Base-by-base conservation (phyloP, 257 asterid species). In the Craterostigma plantagineum region DNA sequence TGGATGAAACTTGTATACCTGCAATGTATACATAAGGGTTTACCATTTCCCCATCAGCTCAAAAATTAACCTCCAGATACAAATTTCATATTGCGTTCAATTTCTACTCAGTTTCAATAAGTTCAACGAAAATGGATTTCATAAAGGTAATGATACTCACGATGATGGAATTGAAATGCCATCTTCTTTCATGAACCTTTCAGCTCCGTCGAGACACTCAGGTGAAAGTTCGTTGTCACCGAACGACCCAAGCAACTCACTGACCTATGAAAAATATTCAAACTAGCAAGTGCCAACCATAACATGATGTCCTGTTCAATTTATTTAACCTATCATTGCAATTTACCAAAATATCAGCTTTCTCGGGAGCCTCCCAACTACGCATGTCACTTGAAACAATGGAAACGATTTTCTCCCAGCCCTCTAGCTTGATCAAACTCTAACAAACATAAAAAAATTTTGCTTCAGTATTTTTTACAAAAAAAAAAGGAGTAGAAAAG, bases 171-270 rank as follows among this genome's bases (percentile, higher is more conserved):
- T 77, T 59, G 99, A 90, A 50, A 83, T 75, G 50, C 99, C 99
- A 46, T 79, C 87, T 51, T 77, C 74, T 68, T 90, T 90, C 59
- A 90, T 62, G 59, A 79, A 90, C 52, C 92, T 79, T 53, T 76
- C 92, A 52, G 99, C 99, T 53, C 99, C 99, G 62, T 90, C 95
- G 46, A 90, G 94, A 61, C 95, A 90, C 66, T 90, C 99, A 8
- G 99, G 99, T 23, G 99, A 90, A 53, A 90, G 87, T 75, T 90
- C 99, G 65, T 90, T 90, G 67, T 90, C 99, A 42, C 94, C 99
- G 55, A 90, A 90, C 9, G 99, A 90, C 39, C 99, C 99, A 58
- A 90, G 87, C 70, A 90, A 68, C 63, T 83, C 95, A 56, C 99
- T 83, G 46, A 83, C 99, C 99, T 83, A 61, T 55, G n/a, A n/a